phyloP scores from a whole-genome alignment of 495 filamentous ascomycete species.

The Articulospora tetracladia region DNA sequence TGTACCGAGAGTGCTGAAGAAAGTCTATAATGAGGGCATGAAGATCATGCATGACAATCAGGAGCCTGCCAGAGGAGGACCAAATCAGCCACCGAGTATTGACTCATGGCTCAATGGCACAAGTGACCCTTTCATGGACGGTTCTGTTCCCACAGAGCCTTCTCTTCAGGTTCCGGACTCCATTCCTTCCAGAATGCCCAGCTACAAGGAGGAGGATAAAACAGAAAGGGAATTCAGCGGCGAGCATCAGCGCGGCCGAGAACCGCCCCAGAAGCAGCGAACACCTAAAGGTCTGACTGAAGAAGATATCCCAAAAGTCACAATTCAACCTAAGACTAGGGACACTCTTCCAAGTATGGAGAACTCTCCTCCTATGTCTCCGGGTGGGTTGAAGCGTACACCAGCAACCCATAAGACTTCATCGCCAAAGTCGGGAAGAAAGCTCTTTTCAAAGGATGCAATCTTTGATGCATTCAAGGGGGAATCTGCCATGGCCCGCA shows the following conservation, averaged over 20 bases:
- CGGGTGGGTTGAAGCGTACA: slow-evolving; percentile 40
- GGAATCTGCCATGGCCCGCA: slow-evolving; percentile 36
- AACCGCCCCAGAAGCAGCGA: not conserved
- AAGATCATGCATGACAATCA: slow-evolving; percentile 50
- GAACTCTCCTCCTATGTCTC: slow-evolving; percentile 21
- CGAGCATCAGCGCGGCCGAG: not conserved
- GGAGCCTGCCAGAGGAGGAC: slow-evolving; percentile 42
- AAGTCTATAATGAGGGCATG: slow-evolving; percentile 48
- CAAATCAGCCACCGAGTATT: slow-evolving; percentile 55
- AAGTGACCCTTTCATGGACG: slow-evolving; percentile 67
- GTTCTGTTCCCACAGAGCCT: slow-evolving; percentile 35
- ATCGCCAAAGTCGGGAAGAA: slow-evolving; percentile 31
- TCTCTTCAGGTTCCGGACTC: slow-evolving; percentile 10
- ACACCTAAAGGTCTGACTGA: not conserved
- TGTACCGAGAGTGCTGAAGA: slow-evolving; percentile 51
- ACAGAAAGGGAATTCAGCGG: slow-evolving; percentile 6
- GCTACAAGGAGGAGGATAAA: slow-evolving; percentile 15
- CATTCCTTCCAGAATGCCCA: not conserved
- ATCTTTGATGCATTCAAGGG: slow-evolving; percentile 53
- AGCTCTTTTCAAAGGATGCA: slow-evolving; percentile 40
- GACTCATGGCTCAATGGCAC: slow-evolving; percentile 75
- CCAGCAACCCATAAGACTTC: slow-evolving; percentile 42
- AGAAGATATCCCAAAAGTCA: not conserved
- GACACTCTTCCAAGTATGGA: slow-evolving; percentile 18
- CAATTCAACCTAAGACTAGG: slow-evolving; percentile 4